Percentiles rank a stretch among this genome's conserved stretches.
Conservation (phyloP, 768 basidiomycete species). For the Panaeolus cyanescens region DNA sequence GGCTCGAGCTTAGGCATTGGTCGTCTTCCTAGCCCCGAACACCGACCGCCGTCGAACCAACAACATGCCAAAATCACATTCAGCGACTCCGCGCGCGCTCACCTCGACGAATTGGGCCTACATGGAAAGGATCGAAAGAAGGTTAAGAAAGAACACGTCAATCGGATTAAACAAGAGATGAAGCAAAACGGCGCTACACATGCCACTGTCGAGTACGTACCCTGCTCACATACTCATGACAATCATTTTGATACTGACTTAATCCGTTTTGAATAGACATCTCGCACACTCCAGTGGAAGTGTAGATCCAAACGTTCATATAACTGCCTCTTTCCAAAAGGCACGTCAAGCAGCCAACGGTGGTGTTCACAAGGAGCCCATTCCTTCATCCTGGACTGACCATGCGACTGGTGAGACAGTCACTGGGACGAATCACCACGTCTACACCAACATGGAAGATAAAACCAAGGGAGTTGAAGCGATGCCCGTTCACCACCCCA, state of each 20-base stretch:
- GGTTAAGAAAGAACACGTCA: slow-evolving; percentile 10
- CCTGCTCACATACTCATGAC: neutral
- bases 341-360: neutral
- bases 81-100: slow-evolving; percentile 2
- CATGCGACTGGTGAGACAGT: neutral
- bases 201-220: neutral
- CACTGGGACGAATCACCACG: neutral
- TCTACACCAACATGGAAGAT: neutral
- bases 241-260: neutral
- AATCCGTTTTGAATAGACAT: neutral
- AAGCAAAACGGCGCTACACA: neutral
- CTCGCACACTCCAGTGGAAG: neutral
- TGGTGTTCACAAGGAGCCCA: neutral
- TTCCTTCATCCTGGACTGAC: neutral
- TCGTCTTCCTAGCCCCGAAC: too few relatives aligned
- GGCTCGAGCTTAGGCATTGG: too few relatives aligned
- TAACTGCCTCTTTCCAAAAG: neutral
- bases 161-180: slow-evolving; percentile 11
- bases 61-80: slow-evolving; percentile 10
- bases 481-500: neutral
- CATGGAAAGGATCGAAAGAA: slow-evolving; percentile 12
- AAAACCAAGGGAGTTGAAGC: neutral
- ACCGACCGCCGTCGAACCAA: too few relatives aligned
- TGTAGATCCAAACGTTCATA: neutral
- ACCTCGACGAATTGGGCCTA: slow-evolving; percentile 11